These are phyloP conservation scores for Deinandra increscens DNA, from an alignment of 129 eudicot species.

Conservation along the genomic window DNA sequence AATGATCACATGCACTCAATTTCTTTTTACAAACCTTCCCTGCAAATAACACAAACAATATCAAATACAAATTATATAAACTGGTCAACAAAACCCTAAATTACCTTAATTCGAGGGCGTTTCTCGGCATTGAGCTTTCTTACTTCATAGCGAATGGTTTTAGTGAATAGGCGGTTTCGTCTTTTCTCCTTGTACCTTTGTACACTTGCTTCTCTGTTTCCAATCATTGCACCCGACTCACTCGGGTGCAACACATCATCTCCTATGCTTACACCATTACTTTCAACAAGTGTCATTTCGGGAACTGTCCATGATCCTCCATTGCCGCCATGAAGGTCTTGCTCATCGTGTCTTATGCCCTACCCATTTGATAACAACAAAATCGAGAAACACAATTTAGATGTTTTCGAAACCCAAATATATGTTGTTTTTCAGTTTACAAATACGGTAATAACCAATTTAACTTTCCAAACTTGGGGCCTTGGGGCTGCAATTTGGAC, in stretches of 20 bases:
- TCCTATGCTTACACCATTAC: not conserved
- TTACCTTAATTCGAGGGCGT: constrained; percentile 86
- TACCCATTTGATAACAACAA: not conserved
- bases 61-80: not conserved
- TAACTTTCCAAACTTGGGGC: constrained; percentile 17
- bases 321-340: constrained; percentile 37
- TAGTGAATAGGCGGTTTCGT: constrained; percentile 72
- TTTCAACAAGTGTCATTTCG: constrained; percentile 33
- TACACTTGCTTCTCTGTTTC: constrained; percentile 72
- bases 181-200: constrained; percentile 87
- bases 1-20: constrained; percentile 15
- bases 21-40: constrained; percentile 80
- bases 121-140: constrained; percentile 88
- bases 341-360: constrained; percentile 21
- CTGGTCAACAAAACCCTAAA: not conserved
- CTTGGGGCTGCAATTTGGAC: constrained; percentile 1
- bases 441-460: not conserved
- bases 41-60: constrained; percentile 22
- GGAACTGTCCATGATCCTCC: constrained; percentile 68
- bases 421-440: not conserved
- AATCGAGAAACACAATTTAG: not conserved
- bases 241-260: constrained; percentile 10
- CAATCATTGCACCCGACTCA: constrained; percentile 28
- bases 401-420: not conserved
- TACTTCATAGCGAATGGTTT: constrained; percentile 73